Evolutionary conservation across 257 asterid species (phyloP), one percentile per base, ranked within the genome.

Genomic region (Orobanche coerulescens): DNA sequence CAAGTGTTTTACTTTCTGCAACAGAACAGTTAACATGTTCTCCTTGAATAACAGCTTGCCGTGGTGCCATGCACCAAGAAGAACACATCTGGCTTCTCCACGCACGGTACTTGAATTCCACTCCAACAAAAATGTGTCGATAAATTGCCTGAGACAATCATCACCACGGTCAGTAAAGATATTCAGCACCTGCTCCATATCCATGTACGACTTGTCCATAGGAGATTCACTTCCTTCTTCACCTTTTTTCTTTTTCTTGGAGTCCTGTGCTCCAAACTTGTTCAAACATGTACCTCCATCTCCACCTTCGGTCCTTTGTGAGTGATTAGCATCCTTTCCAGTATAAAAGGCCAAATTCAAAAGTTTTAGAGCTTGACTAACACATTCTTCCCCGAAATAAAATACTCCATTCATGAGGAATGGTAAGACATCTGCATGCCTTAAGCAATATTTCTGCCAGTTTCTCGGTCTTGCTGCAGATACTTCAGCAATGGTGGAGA

Each of bases 101-200:
- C 99, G 97, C 66, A 93, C 99, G 42, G 89, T 79, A 70, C 94
- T 86, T 33, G 94, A 86, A 78, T 80, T 93, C 96, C 97, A 93
- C 71, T 93, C 99, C 81, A 93, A 65, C 75, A 93, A 79, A 77
- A 89, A 93, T 49, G 84, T 72, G 75, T 89, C 97, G 42, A 93
- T 79, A 69, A 93, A 81, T 61, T 86, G 97, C 75, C 68, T 84
- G 75, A 93, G 72, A 62, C 85, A 78, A 56, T 93, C 99, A 62
- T 84, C 88, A 62, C 82, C 79, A 43, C 76, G 88, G 49, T 84
- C 95, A 39, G 78, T 72, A 50, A 93, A 90, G 54, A 89, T 86
- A 76, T 69, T 84, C 55, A 89, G 73, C 20, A 73, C 92, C 64
- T 84, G 86, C 65, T 89, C 99, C 99, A 93, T 89, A 73, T 93